Evolutionary conservation across 208 protist genomes (phyloP).

Genomic region (Leishmania turanica): DNA sequence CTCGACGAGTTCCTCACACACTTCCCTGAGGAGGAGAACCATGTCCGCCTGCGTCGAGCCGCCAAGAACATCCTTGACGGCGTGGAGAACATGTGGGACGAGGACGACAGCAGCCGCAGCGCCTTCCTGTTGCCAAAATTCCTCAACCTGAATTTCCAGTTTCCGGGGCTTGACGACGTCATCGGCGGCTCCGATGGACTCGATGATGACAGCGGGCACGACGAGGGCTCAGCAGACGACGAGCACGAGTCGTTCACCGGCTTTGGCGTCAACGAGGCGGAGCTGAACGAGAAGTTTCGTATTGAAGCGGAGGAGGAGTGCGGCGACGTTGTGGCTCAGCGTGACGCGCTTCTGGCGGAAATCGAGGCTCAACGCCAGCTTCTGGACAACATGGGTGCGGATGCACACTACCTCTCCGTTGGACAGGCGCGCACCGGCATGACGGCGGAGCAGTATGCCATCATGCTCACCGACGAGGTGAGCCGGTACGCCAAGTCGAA

Average conservation of each 20-base stretch:
- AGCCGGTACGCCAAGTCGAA: constrained; percentile 62
- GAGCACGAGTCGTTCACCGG: constrained; percentile 33
- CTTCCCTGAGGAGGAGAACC: constrained; percentile 66
- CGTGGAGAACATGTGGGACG: constrained; percentile 34
- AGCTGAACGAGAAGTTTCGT: constrained; percentile 52
- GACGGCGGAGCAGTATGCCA: constrained; percentile 64
- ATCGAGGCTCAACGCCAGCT: constrained; percentile 44
- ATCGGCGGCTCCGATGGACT: constrained; percentile 8
- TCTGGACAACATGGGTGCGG: constrained; percentile 45
- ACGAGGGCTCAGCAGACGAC: neutral
- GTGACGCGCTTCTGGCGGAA: constrained; percentile 47
- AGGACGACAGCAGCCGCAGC: neutral
- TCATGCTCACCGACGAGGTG: constrained; percentile 70
- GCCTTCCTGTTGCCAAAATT: constrained; percentile 30
- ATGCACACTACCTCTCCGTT: constrained; percentile 61
- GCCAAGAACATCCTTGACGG: constrained; percentile 61
- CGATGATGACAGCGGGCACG: constrained; percentile 5
- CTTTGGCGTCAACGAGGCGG: constrained; percentile 45
- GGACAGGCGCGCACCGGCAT: constrained; percentile 31
- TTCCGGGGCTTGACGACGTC: constrained; percentile 6
- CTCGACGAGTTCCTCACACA: constrained; percentile 57
- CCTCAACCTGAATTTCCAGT: constrained; percentile 4
- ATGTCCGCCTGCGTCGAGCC: constrained; percentile 65
- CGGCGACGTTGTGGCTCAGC: constrained; percentile 48
- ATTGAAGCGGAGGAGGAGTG: constrained; percentile 64